Percentiles rank a stretch among this genome's conserved stretches.
Conservation (phyloP, 2,329 filamentous ascomycete genomes). For the Zymoseptoria tritici region DNA sequence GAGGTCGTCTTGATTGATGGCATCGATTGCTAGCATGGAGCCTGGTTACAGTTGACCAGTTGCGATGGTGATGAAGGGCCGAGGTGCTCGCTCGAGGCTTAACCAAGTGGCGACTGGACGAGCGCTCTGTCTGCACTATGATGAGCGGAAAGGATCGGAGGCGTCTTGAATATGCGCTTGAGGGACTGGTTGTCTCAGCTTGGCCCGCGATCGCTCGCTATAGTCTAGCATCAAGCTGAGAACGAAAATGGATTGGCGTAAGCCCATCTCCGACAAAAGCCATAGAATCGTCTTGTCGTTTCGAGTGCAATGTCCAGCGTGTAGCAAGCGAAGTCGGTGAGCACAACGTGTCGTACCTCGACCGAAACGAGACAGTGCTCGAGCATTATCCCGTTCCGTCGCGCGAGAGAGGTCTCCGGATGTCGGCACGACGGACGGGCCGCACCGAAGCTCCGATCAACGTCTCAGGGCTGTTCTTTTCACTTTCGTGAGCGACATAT, state of each 20-base stretch:
- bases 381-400: neutral
- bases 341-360: neutral
- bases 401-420: neutral
- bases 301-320: neutral
- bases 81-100: neutral
- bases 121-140: neutral
- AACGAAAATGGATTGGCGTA: neutral
- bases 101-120: neutral
- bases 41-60: neutral
- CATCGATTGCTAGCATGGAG: neutral
- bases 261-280: neutral
- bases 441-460: neutral
- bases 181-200: neutral
- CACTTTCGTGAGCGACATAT: neutral
- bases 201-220: neutral
- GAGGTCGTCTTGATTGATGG: neutral
- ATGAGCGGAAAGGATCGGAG: neutral
- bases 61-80: neutral
- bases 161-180: neutral
- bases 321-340: neutral
- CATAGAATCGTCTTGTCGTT: neutral
- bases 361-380: neutral
- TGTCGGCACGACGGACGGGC: neutral
- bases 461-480: neutral
- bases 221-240: neutral